phyloP scores from a whole-genome alignment of 2,329 filamentous ascomycete genomes.

The Pestalotiopsis sp. region DNA sequence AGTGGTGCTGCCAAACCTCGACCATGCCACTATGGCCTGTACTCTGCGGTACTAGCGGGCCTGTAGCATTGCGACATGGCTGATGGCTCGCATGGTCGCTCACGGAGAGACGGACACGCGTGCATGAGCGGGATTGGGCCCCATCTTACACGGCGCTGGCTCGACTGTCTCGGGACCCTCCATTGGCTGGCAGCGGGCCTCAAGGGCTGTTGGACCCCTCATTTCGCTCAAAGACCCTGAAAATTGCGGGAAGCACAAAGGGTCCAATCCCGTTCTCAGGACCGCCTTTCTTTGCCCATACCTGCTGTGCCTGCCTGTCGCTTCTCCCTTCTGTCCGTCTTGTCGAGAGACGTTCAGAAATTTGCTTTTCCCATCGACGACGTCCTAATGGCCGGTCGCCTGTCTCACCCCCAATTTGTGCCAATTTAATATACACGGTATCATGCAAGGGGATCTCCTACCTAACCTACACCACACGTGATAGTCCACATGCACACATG shows the following conservation, averaged over 20 bases:
- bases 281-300: not conserved
- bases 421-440: no score
- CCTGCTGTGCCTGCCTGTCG: no score
- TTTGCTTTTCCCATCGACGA: not conserved
- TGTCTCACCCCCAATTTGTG: no score
- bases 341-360: not conserved
- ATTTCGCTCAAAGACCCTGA: conserved; percentile 21
- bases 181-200: not conserved
- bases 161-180: not conserved
- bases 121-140: not conserved
- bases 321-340: not conserved
- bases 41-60: no score
- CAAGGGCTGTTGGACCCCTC: conserved; percentile 11
- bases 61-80: no score
- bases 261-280: conserved; percentile 15
- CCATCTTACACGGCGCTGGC: not conserved
- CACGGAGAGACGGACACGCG: not conserved
- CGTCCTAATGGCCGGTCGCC: not conserved
- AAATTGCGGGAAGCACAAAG: conserved; percentile 24
- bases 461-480: no score
- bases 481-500: no score
- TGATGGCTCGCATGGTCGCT: not conserved
- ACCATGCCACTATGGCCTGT: no score
- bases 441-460: no score
- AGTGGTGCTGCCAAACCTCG: no score